These are phyloP conservation scores for Cystobasidiaceae sp. DNA, from an alignment of 1,284 basidiomycete genomes.

Conservation along the genomic window DNA sequence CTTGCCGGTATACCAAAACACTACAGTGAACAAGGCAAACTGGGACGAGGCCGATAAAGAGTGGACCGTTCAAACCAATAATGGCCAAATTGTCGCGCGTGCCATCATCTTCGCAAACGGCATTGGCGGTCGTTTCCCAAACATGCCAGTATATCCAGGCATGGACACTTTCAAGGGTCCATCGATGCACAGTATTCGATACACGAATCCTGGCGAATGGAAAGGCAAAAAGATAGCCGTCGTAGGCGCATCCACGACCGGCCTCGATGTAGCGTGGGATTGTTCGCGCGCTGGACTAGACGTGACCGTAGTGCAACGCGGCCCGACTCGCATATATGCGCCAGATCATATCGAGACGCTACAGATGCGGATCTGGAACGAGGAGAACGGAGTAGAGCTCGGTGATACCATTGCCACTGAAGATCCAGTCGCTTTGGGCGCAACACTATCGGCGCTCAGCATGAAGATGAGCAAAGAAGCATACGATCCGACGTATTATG, in stretches of 20 bases:
- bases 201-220: constrained; percentile 19
- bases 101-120: constrained; percentile 11
- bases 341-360: constrained; percentile 1
- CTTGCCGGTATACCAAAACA: constrained; percentile 11
- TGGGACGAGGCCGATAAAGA: neutral
- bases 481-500: constrained; percentile 18
- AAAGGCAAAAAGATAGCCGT: constrained; percentile 19
- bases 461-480: neutral
- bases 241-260: constrained; percentile 16
- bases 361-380: constrained; percentile 21
- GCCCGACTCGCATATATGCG: constrained; percentile 11
- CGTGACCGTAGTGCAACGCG: constrained; percentile 14
- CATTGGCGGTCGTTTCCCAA: constrained; percentile 19
- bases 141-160: neutral
- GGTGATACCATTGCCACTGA: constrained; percentile 10
- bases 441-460: neutral
- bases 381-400: neutral
- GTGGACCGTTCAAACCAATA: neutral
- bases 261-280: constrained; percentile 14
- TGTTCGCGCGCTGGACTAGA: constrained; percentile 21
- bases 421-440: constrained; percentile 11
- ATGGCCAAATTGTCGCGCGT: neutral
- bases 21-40: neutral
- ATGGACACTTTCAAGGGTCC: constrained; percentile 8
- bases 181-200: constrained; percentile 1